These are phyloP conservation scores for Pythium periplocum DNA, from an alignment of 352 stramenopile species.

Conservation along the genomic window DNA sequence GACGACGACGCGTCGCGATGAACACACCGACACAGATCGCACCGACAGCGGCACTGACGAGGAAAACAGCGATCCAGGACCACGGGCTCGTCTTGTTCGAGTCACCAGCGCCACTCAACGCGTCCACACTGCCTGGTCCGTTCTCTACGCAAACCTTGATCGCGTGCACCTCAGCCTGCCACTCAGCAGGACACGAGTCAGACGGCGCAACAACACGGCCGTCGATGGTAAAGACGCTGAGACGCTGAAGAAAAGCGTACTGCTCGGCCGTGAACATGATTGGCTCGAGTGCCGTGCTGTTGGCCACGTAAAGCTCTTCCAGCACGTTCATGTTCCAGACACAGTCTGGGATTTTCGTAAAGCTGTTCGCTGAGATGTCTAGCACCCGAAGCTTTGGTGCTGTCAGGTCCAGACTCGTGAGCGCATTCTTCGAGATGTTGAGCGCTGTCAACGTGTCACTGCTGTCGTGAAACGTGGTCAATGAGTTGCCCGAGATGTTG, in stretches of 20 bases:
- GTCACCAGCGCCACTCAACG: neutral
- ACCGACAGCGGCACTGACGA: slow-evolving; percentile 2
- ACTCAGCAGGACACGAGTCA: slow-evolving; percentile 5
- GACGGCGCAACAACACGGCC: neutral
- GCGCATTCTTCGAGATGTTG: slow-evolving; percentile 12
- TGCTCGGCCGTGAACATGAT: slow-evolving; percentile 9
- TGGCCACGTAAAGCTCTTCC: slow-evolving; percentile 11
- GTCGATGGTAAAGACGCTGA: slow-evolving; percentile 10
- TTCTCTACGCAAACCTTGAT: slow-evolving; percentile 7
- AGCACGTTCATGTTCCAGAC: slow-evolving; percentile 14
- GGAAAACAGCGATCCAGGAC: slow-evolving; percentile 5
- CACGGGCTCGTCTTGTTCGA: neutral
- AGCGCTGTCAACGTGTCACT: slow-evolving; percentile 5
- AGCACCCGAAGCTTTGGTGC: slow-evolving; percentile 7
- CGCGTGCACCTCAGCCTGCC: slow-evolving; percentile 3
- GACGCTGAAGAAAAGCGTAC: slow-evolving; percentile 10
- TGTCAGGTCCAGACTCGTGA: slow-evolving; percentile 6
- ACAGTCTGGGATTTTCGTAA: slow-evolving; percentile 3
- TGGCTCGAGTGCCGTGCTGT: slow-evolving; percentile 1
- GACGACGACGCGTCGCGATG: slow-evolving; percentile 9
- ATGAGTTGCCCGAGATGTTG: slow-evolving; percentile 12
- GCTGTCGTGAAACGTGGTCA: slow-evolving; percentile 1
- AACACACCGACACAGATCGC: slow-evolving; percentile 4
- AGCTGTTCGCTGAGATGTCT: slow-evolving; percentile 12
- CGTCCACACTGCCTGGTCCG: neutral